Conservation (phyloP, 805 yeast genomes). For the Ogataea populi-albae region DNA sequence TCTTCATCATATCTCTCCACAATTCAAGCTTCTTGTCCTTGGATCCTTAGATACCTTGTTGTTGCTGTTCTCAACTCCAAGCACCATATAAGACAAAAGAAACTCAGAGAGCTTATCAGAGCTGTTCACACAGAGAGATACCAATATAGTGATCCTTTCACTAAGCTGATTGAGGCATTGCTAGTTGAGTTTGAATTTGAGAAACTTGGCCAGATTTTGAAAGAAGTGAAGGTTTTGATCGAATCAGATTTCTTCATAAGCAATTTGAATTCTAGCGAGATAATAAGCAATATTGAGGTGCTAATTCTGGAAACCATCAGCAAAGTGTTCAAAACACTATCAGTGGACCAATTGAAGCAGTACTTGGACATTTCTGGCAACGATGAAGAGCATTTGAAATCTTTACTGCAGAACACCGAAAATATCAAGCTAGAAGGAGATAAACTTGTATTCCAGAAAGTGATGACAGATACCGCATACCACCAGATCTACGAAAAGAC, state of each 20-base stretch:
- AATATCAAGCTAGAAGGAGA: conserved; percentile 47
- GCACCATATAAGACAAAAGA: conserved; percentile 42
- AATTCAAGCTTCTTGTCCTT: conserved; percentile 69
- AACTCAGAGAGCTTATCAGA: conserved; percentile 55
- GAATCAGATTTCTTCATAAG: conserved; percentile 58
- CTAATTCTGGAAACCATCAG: conserved; percentile 24
- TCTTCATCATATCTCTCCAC: conserved; percentile 60
- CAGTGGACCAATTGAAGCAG: conserved; percentile 19
- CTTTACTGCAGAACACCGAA: conserved; percentile 12
- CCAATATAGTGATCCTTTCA: conserved; percentile 64
- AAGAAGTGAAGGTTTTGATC: conserved; percentile 45
- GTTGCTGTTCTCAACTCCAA: conserved; percentile 51
- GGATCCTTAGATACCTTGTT: conserved; percentile 64
- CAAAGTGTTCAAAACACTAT: conserved; percentile 25
- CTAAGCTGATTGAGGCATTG: conserved; percentile 51
- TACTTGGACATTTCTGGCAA: conserved; percentile 14
- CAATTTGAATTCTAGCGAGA: conserved; percentile 34
- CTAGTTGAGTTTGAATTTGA: conserved; percentile 60
- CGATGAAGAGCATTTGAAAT: conserved; percentile 28
- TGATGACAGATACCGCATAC: conserved; percentile 53
- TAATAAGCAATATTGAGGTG: conserved; percentile 23
- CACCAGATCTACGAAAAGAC: conserved; percentile 69
- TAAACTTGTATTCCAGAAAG: conserved; percentile 48
- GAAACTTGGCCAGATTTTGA: conserved; percentile 46
- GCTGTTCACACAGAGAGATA: conserved; percentile 60